phyloP scores from a whole-genome alignment of 2,329 filamentous ascomycete species.

The Plectosphaerella sp. region DNA sequence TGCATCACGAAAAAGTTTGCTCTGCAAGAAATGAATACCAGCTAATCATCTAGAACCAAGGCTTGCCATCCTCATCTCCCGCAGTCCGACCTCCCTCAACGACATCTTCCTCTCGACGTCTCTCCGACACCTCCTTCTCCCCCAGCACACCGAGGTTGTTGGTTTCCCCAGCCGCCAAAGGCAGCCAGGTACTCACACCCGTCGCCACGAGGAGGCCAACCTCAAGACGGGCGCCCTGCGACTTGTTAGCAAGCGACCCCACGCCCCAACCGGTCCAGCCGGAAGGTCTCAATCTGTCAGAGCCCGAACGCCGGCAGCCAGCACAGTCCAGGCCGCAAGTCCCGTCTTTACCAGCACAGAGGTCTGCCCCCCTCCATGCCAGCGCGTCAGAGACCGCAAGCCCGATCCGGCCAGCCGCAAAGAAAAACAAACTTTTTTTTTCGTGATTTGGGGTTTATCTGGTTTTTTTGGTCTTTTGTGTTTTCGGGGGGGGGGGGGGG shows the following conservation, averaged over 20 bases:
- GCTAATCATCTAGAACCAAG: too few relatives aligned
- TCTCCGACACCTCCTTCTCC: background rate
- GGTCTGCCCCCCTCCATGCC: too few relatives aligned
- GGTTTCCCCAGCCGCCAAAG: background rate
- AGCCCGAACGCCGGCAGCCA: too few relatives aligned
- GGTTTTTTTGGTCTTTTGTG: background rate
- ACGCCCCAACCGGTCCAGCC: too few relatives aligned
- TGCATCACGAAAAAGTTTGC: too few relatives aligned
- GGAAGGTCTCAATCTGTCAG: too few relatives aligned
- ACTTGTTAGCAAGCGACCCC: background rate
- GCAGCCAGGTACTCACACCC: constrained; percentile 2
- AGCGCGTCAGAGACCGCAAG: background rate
- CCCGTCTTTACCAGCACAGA: too few relatives aligned
- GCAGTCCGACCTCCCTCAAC: too few relatives aligned
- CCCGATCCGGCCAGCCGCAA: background rate
- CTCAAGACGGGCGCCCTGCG: constrained; percentile 2
- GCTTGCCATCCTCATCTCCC: too few relatives aligned
- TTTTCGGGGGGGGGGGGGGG: background rate
- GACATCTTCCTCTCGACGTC: too few relatives aligned
- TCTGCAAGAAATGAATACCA: too few relatives aligned
- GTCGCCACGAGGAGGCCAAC: constrained; percentile 4
- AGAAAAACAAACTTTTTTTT: background rate
- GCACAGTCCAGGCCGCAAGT: too few relatives aligned
- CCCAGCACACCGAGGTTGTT: background rate
- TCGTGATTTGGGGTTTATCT: background rate